These are phyloP conservation scores for Graphilbum fragrans DNA, from an alignment of 2,329 filamentous ascomycete genomes.

Conservation along the genomic window DNA sequence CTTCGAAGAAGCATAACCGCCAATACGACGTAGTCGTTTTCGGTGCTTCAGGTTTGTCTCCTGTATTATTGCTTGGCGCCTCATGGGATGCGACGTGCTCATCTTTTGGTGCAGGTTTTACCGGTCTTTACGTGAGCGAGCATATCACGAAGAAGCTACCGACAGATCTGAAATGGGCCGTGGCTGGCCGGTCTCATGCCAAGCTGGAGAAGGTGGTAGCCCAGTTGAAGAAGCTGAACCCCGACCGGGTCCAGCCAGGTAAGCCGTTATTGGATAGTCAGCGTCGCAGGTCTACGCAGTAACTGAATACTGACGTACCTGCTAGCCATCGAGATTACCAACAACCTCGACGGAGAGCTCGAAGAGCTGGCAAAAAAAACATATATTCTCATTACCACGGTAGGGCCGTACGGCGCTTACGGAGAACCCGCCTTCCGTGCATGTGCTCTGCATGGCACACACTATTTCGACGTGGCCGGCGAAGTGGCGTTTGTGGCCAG, in stretches of 20 bases:
- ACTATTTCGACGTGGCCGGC: constrained; percentile 53
- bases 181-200: constrained; percentile 67
- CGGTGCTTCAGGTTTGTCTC: constrained; percentile 39
- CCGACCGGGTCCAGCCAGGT: constrained; percentile 62
- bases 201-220: constrained; percentile 62
- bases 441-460: constrained; percentile 49
- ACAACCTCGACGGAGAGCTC: constrained; percentile 32
- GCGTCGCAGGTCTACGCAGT: neutral
- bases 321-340: constrained; percentile 39
- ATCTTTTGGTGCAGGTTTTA: constrained; percentile 59
- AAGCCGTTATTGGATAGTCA: neutral
- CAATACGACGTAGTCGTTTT: constrained; percentile 46
- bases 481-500: constrained; percentile 44
- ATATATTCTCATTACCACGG: constrained; percentile 41
- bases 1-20: constrained; percentile 27
- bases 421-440: constrained; percentile 49
- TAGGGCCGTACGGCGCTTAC: constrained; percentile 45
- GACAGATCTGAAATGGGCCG: constrained; percentile 73
- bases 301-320: too few species aligned
- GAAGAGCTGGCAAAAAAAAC: constrained; percentile 41
- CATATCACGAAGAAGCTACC: constrained; percentile 61
- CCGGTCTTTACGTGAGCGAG: constrained; percentile 64
- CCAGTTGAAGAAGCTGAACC: constrained; percentile 53
- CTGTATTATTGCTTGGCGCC: neutral
- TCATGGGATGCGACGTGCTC: neutral